Conservation (phyloP, 257 asterid species). For the Eustoma russellianum region DNA sequence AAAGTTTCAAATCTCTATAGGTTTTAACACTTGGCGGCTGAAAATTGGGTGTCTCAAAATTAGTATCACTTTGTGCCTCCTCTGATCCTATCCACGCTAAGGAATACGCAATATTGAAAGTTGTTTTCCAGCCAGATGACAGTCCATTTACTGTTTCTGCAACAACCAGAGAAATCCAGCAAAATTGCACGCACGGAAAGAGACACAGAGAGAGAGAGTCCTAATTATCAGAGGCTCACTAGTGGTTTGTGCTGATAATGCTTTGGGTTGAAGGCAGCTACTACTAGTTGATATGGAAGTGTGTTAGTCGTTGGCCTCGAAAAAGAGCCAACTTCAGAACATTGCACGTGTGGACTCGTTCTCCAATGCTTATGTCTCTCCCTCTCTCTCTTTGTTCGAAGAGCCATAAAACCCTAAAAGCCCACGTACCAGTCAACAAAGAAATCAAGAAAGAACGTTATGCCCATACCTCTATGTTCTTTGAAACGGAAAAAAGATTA, state of each 20-base stretch:
- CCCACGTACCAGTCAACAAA: constrained; percentile 15
- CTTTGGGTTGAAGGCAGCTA: neutral
- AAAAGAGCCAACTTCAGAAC: constrained; percentile 38
- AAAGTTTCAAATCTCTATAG: too few relatives aligned
- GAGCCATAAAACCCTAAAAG: constrained; percentile 4
- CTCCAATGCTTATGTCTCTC: constrained; percentile 19
- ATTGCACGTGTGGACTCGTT: constrained; percentile 57
- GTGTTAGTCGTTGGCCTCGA: constrained; percentile 27
- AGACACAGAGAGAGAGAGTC: neutral
- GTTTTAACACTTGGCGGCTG: too few relatives aligned
- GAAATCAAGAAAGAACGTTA: constrained; percentile 18
- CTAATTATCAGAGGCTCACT: too few relatives aligned
- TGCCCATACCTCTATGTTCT: constrained; percentile 38
- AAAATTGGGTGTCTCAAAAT: too few relatives aligned
- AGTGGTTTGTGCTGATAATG: neutral
- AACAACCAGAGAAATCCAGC: too few relatives aligned
- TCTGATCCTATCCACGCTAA: too few relatives aligned
- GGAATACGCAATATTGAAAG: too few relatives aligned
- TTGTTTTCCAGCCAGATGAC: too few relatives aligned
- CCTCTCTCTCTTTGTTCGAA: too few relatives aligned
- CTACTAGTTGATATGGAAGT: constrained; percentile 3
- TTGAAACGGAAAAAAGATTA: neutral
- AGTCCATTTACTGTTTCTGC: constrained; percentile 4
- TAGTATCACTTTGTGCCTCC: too few relatives aligned
- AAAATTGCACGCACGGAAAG: constrained; percentile 4